These are phyloP conservation scores for Phytophthora meadii DNA, from an alignment of 352 stramenopile species.

Conservation along the genomic window DNA sequence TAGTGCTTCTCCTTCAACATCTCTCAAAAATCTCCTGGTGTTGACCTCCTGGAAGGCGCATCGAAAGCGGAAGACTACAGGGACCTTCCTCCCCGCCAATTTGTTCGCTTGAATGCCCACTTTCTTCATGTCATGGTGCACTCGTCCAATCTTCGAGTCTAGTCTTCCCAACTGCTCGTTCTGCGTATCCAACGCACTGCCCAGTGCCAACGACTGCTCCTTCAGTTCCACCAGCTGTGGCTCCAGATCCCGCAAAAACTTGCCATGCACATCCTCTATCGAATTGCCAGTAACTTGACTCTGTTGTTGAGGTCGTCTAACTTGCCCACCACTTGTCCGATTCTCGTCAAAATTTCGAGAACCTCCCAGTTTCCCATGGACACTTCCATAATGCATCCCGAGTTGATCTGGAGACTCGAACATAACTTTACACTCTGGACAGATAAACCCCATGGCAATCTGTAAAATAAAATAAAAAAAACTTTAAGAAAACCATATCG, in stretches of 20 bases:
- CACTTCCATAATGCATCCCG: constrained; percentile 58
- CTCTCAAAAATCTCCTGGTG: constrained; percentile 58
- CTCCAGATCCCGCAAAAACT: constrained; percentile 60
- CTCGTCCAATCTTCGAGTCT: constrained; percentile 65
- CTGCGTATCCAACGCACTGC: constrained; percentile 65
- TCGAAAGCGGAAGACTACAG: constrained; percentile 62
- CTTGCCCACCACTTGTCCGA: neutral
- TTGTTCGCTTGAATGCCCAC: constrained; percentile 72
- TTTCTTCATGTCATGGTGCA: constrained; percentile 76
- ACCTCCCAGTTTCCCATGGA: constrained; percentile 37
- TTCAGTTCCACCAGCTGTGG: constrained; percentile 75
- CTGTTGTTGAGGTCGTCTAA: constrained; percentile 8
- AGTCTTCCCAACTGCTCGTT: constrained; percentile 69
- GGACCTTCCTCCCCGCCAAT: constrained; percentile 46
- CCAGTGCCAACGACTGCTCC: constrained; percentile 64
- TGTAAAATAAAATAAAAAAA: constrained; percentile 29
- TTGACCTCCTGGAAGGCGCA: constrained; percentile 75
- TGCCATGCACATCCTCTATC: constrained; percentile 42
- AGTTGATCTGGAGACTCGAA: constrained; percentile 68
- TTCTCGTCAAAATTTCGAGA: neutral
- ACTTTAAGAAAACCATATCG: neutral
- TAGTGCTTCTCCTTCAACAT: constrained; percentile 63
- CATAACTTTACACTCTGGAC: constrained; percentile 78
- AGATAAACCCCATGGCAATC: constrained; percentile 89
- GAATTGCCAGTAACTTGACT: constrained; percentile 6